phyloP scores from a whole-genome alignment of 768 basidiomycete genomes.

The Calocybe gangraenosa region DNA sequence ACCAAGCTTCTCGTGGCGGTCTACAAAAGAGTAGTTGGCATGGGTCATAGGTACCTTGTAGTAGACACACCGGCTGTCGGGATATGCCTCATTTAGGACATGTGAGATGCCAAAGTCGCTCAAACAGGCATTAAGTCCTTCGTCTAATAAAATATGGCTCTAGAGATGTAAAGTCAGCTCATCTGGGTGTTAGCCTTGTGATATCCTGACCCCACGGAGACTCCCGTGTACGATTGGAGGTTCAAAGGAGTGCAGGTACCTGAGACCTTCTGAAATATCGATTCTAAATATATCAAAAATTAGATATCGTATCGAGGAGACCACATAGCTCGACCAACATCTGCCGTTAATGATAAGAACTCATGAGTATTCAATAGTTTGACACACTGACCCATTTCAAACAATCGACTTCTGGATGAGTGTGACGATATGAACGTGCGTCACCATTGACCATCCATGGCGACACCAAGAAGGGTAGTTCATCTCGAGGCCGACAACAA shows the following conservation, averaged over 20 bases:
- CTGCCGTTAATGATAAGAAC: neutral
- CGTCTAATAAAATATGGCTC: neutral
- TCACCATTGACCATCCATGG: neutral
- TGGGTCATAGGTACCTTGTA: neutral
- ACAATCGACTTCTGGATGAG: neutral
- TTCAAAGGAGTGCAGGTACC: neutral
- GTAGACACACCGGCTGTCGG: neutral
- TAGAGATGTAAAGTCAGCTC: neutral
- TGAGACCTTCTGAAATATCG: neutral
- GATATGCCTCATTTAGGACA: neutral
- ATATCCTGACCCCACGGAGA: neutral
- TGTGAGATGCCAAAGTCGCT: conserved; percentile 2
- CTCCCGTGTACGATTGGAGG: neutral
- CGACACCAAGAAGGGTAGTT: conserved; percentile 1
- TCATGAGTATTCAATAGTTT: neutral
- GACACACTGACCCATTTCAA: neutral
- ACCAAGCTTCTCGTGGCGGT: neutral
- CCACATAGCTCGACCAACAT: neutral
- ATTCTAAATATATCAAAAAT: neutral
- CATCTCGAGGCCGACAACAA: neutral
- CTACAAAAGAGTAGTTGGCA: neutral
- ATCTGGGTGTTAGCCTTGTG: neutral
- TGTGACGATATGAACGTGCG: neutral
- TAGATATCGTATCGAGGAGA: neutral
- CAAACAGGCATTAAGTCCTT: neutral